Evolutionary conservation across 768 basidiomycete species (phyloP).

Genomic region (Kwoniella bestiolae): DNA sequence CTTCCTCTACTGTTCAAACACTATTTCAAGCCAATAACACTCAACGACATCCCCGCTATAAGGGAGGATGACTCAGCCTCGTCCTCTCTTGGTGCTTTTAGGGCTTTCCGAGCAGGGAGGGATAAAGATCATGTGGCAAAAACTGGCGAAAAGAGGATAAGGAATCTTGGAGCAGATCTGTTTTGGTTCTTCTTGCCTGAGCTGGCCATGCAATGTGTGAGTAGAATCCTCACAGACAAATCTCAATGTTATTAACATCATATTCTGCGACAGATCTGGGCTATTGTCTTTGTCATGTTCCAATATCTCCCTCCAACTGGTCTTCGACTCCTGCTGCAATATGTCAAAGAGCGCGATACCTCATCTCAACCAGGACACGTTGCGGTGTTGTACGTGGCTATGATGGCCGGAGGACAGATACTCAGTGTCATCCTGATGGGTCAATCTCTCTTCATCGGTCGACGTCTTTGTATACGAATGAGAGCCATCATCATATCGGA

Average conservation of each 20-base stretch:
- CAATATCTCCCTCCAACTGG: constrained; percentile 58
- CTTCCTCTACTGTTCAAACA: constrained; percentile 51
- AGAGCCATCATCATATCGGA: constrained; percentile 59
- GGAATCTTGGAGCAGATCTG: constrained; percentile 42
- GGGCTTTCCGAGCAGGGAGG: constrained; percentile 37
- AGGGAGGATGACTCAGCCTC: constrained; percentile 53
- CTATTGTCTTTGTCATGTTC: constrained; percentile 50
- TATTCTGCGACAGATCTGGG: constrained; percentile 39
- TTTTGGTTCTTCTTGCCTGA: constrained; percentile 46
- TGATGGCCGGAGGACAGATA: constrained; percentile 56
- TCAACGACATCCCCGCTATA: constrained; percentile 51
- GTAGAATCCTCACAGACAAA: constrained; percentile 18
- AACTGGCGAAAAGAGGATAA: constrained; percentile 34
- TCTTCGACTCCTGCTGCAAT: constrained; percentile 57
- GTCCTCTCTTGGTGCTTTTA: constrained; percentile 42
- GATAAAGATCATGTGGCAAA: constrained; percentile 33
- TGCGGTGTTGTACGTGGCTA: constrained; percentile 57
- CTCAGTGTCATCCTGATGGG: constrained; percentile 43
- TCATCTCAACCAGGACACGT: constrained; percentile 54
- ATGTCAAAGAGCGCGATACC: constrained; percentile 52
- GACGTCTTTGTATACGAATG: constrained; percentile 55
- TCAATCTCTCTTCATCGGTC: constrained; percentile 57
- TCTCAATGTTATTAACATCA: no score
- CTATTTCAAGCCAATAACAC: constrained; percentile 40
- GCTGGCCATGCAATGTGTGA: constrained; percentile 40